Evolutionary conservation across 2,329 filamentous ascomycete species (phyloP), one percentile per base, ranked within the genome.

Genomic region (Pestalotiopsis sp.): DNA sequence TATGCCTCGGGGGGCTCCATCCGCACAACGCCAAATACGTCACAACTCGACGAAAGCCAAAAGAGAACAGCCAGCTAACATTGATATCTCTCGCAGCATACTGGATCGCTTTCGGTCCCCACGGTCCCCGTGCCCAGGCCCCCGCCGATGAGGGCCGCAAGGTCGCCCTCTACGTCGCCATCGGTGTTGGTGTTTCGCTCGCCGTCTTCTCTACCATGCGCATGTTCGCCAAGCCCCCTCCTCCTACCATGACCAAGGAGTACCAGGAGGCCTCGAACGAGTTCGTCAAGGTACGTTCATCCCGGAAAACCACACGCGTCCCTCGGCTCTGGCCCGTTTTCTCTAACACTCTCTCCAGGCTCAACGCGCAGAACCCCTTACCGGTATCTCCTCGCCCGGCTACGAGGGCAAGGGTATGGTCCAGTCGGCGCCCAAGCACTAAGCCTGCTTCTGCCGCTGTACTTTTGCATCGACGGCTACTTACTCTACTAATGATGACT

Each of bases 71-170:
- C 31, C 31, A 20, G 36, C 64, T 66, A 27, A 66, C 64, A 57
- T 14, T 11, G 6, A 9, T 4, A 36, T 74, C 78, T 74, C 69
- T 23, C 20, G 82, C 81, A 99, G 96, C 96, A 73, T 99, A 98
- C 90, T 99, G 93, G 92, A 97, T 99, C 79, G 95, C 96, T 74
- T 99, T 99, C 81, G 96, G 96, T 74, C 91, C 95, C 79, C 96
- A 99, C 84, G 96, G 96, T 69, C 96, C 96, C 76, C 95, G 96
- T 77, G 91, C 95, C 75, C 85, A 87, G 72, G 82, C 92, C 74
- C 93, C 95, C 72, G 92, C 96, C 74, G 95, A 93, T 78, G 95
- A 98, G 88, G 88, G 87, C 83, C 88, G 89, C 83, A 95, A 91
- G 81, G 87, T 98, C 76, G 87, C 92, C 78, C 85, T 90, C 80